A percentile compares a stretch with the other conserved stretches of the same genome.
Evolutionary conservation across 2,329 filamentous ascomycete species (phyloP).

Genomic region (Drechslerella coelobrocha): DNA sequence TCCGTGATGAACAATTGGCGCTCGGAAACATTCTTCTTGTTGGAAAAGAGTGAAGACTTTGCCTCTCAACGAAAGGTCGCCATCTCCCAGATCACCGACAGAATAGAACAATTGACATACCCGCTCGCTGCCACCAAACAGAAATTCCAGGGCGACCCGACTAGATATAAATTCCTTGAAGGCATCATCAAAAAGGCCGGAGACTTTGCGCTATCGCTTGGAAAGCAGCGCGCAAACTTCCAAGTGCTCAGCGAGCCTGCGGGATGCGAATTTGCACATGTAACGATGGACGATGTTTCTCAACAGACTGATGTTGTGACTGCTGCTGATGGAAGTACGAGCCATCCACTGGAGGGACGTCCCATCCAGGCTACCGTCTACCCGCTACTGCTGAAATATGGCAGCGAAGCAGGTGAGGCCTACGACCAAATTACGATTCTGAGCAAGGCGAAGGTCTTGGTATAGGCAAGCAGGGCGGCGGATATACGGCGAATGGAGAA

Average conservation of each 20-base stretch:
- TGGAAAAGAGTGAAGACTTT: constrained; percentile 48
- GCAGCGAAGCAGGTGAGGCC: constrained; percentile 38
- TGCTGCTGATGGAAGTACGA: constrained; percentile 22
- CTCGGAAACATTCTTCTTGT: constrained; percentile 46
- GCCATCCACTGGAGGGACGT: constrained; percentile 44
- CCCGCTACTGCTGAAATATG: constrained; percentile 42
- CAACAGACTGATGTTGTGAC: constrained; percentile 35
- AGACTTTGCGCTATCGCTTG: constrained; percentile 33
- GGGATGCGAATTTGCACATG: constrained; percentile 36
- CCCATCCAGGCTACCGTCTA: constrained; percentile 41
- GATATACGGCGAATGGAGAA: neutral
- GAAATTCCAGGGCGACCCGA: constrained; percentile 34
- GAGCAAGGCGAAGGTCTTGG: constrained; percentile 47
- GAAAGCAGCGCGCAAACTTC: constrained; percentile 47
- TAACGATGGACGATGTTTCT: constrained; percentile 45
- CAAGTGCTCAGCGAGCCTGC: constrained; percentile 44
- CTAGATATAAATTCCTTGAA: constrained; percentile 45
- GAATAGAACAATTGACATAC: constrained; percentile 46
- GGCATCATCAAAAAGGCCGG: constrained; percentile 34
- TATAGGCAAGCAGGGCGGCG: constrained; percentile 12
- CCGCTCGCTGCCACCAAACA: constrained; percentile 42
- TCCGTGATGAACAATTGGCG: constrained; percentile 41
- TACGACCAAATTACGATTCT: constrained; percentile 50
- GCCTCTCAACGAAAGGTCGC: constrained; percentile 33
- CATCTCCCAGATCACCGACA: constrained; percentile 37